A percentile compares a stretch with the other conserved stretches of the same genome.
Conservation (phyloP, 164 flowering plant genomes). For the Amborella trichopoda region DNA sequence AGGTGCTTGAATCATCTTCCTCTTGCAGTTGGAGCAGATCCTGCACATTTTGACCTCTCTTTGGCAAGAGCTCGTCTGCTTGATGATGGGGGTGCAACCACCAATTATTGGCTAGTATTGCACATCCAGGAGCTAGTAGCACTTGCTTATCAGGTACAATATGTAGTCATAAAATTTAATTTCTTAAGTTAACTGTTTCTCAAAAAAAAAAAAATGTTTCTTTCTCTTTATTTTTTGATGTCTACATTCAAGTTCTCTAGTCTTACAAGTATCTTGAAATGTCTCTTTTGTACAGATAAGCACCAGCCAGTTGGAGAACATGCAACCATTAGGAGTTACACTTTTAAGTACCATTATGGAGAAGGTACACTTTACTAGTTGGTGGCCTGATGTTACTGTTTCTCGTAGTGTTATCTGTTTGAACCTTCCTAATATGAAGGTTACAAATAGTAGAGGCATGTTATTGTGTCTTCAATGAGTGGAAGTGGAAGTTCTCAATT, state of each 20-base stretch:
- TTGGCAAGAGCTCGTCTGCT: constrained; percentile 44
- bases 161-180: not conserved
- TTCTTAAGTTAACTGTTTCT: not conserved
- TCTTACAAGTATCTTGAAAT: no score
- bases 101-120: constrained; percentile 77
- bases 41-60: constrained; percentile 80
- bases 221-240: not conserved
- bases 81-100: constrained; percentile 13
- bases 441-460: no score
- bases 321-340: constrained; percentile 83
- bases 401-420: no score
- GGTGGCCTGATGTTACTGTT: no score
- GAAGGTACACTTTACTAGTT: constrained; percentile 66
- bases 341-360: constrained; percentile 69
- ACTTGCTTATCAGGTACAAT: constrained; percentile 88
- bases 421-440: no score
- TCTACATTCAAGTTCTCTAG: not conserved
- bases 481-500: no score
- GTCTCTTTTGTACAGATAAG: constrained; percentile 43
- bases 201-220: no score
- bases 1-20: constrained; percentile 91
- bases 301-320: constrained; percentile 84
- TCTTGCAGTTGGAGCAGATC: constrained; percentile 68
- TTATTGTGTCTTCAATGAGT: no score
- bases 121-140: constrained; percentile 78